Evolutionary conservation across 768 basidiomycete species (phyloP).

Genomic region (Ramaria sp.): DNA sequence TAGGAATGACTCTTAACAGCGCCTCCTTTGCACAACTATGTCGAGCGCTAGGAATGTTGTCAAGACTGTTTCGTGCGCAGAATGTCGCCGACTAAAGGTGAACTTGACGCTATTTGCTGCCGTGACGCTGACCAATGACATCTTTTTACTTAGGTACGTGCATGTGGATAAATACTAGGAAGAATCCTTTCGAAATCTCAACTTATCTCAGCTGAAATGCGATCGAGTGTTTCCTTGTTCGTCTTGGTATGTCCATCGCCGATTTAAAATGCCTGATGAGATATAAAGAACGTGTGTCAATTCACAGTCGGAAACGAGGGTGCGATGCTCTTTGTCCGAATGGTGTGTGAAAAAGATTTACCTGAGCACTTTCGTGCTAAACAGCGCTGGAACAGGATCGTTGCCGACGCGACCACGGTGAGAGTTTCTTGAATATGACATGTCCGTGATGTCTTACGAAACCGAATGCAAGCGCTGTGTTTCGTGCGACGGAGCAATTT

Average conservation of each 20-base stretch:
- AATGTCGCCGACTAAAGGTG: slow-evolving; percentile 2
- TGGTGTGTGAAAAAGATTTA: not conserved
- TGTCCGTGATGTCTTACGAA: not conserved
- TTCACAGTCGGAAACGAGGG: not conserved
- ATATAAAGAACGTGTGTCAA: not conserved
- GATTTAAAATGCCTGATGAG: not conserved
- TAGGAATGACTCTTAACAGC: too few species aligned
- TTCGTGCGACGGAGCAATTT: slow-evolving; percentile 54
- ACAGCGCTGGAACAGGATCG: not conserved
- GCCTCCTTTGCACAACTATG: not conserved
- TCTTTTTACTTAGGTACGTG: not conserved
- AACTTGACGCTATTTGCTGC: not conserved
- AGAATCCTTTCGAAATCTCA: not conserved
- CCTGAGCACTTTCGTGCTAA: not conserved
- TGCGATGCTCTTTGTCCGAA: slow-evolving; percentile 1
- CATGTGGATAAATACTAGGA: too few species aligned
- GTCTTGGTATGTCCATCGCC: not conserved
- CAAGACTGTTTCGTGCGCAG: not conserved
- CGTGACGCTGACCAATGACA: not conserved
- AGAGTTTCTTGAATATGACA: not conserved
- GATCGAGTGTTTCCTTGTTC: not conserved
- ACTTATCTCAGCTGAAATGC: not conserved
- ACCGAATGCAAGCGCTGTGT: slow-evolving; percentile 22
- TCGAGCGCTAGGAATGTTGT: not conserved
- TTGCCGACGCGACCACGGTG: slow-evolving; percentile 1